These are phyloP conservation scores for Hygrocybe punicea DNA, from an alignment of 768 basidiomycete genomes.

Conservation along the genomic window DNA sequence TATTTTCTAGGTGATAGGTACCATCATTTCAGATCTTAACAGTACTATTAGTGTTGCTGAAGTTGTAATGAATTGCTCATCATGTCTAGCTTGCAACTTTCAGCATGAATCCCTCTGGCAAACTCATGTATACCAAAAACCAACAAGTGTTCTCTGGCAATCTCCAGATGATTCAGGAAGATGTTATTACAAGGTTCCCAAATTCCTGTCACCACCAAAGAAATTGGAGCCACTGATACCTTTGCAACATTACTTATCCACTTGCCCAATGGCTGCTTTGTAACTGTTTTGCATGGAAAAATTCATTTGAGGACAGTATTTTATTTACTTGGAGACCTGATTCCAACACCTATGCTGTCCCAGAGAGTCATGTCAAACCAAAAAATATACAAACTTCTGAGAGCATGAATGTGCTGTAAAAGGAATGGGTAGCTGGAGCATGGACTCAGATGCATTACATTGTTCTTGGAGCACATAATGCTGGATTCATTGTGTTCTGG, in stretches of 20 bases:
- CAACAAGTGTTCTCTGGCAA: conserved; percentile 89
- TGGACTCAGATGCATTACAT: too few relatives aligned
- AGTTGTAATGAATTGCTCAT: conserved; percentile 36
- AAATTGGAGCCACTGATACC: too few relatives aligned
- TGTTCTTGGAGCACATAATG: too few relatives aligned
- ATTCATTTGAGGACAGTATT: too few relatives aligned
- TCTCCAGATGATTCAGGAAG: conserved; percentile 52
- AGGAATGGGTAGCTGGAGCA: too few relatives aligned
- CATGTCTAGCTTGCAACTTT: conserved; percentile 74
- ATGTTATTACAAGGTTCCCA: conserved; percentile 63
- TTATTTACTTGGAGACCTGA: conserved; percentile 97
- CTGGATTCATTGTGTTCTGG: conserved; percentile 68
- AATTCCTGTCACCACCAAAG: conserved; percentile 75
- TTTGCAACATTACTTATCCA: too few relatives aligned
- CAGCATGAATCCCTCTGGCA: conserved; percentile 92
- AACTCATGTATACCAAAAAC: conserved; percentile 91
- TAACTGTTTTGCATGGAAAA: too few relatives aligned
- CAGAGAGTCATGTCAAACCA: conserved; percentile 82
- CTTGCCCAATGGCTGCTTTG: too few relatives aligned
- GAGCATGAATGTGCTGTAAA: conserved; percentile 74
- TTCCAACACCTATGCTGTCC: conserved; percentile 93
- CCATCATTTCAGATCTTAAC: conserved; percentile 93
- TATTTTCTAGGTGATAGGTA: conserved; percentile 78
- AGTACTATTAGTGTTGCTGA: conserved; percentile 95
- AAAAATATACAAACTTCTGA: conserved; percentile 87